Base-by-base conservation (phyloP, 768 basidiomycete species). In the Amanita thiersii region DNA sequence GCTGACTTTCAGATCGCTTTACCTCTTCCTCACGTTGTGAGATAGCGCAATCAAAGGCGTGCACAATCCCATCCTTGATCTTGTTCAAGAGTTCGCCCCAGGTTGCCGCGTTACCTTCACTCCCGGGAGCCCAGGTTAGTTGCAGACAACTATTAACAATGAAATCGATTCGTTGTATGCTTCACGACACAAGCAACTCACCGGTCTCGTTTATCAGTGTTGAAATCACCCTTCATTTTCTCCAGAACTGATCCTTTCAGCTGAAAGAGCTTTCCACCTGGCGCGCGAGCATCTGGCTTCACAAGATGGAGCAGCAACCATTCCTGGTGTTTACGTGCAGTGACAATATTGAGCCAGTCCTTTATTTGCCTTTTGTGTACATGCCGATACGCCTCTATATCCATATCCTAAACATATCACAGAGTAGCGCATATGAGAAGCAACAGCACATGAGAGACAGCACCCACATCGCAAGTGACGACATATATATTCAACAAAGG, bases 221-320 rank as follows among this genome's bases (percentile, higher is more conserved):
- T 98, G 59, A 97, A 96, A 62, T 98, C 96, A 1, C 85, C 77
- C 59, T 75, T 85, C 36, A 99, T 73, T 61, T 90, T 93, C 59
- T 94, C 93, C 40, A 94, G 58, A 7, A 98, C 81, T 14, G 78
- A 82, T 40, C 81, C 76, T 61, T 83, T 92, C 56, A 87, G 75
- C 60, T 85, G 86, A 63, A 86, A 96, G 60, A 87, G 75, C 51
- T 77, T 80, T 10, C 75, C 77, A 30, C 73, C 65, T 10, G 66
- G 64, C 8, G 69, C 63, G 52, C 76, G 75, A 12, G 71, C 61
- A 54, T 89, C 85, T 10, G 85, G 79, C 31, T 79, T 73, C 34
- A 89, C 76, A 36, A 97, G 75, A 50, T 96, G 85, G 5, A 94
- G 68, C 46, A 98, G 84, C 41, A 97, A 65, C 86, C 93, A 96